These are phyloP conservation scores for Aquilaria sinensis DNA, from an alignment of 345 rosid species.

Conservation along the genomic window DNA sequence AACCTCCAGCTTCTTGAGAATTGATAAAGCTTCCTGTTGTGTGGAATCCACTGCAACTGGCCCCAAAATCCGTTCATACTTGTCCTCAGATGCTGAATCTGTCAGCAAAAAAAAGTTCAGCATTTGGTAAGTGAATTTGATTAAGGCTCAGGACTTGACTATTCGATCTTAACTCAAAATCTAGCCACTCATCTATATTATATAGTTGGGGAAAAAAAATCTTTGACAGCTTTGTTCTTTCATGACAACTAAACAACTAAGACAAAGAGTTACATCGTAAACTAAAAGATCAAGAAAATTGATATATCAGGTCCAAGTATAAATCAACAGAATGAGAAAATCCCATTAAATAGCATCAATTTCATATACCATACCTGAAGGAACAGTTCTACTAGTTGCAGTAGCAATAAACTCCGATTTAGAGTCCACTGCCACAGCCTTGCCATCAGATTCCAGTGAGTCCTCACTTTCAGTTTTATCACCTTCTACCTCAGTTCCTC, in stretches of 20 bases:
- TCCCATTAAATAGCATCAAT: not conserved
- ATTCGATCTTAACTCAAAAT: not conserved
- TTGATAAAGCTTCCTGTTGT: slow-evolving; percentile 64
- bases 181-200: not conserved
- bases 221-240: no score
- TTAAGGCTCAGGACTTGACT: slow-evolving; percentile 2
- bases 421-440: slow-evolving; percentile 22
- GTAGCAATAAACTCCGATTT: slow-evolving; percentile 15
- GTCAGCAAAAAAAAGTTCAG: not conserved
- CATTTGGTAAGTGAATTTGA: not conserved
- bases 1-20: slow-evolving; percentile 78
- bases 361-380: slow-evolving; percentile 24
- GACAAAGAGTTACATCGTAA: no score
- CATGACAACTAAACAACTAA: no score
- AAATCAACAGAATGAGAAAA: not conserved
- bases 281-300: not conserved
- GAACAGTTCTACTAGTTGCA: slow-evolving; percentile 17
- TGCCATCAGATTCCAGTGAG: slow-evolving; percentile 23
- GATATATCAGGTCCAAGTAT: not conserved
- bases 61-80: slow-evolving; percentile 26
- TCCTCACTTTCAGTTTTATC: slow-evolving; percentile 15
- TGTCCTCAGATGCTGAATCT: slow-evolving; percentile 23
- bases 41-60: slow-evolving; percentile 50
- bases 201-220: not conserved
- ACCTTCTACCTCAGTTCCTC: slow-evolving; percentile 16